Conservation (phyloP, 2,329 filamentous ascomycete species). For the Cercospora citrullina region DNA sequence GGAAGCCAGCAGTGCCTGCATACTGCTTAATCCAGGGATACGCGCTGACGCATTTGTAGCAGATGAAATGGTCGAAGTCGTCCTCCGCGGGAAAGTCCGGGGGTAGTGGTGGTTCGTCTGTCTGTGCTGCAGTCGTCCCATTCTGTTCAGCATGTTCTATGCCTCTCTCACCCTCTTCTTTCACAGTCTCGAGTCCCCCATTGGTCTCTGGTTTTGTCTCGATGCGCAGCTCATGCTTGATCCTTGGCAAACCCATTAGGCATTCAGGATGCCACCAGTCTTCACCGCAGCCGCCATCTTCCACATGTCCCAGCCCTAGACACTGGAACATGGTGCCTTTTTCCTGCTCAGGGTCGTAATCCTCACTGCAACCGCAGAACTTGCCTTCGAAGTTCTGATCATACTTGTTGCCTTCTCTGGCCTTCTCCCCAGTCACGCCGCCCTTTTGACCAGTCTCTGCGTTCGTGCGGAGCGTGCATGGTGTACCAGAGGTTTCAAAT, state of each 20-base stretch:
- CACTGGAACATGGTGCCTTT: constrained; percentile 99
- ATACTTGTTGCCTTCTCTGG: constrained; percentile 76
- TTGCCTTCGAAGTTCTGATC: constrained; percentile 93
- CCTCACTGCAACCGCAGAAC: constrained; percentile 86
- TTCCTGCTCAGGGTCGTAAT: constrained; percentile 85
- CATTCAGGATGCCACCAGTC: constrained; percentile 98
- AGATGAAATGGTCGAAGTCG: constrained; percentile 85
- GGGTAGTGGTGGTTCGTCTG: constrained; percentile 66
- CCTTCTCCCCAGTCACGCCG: constrained; percentile 71
- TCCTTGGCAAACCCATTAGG: constrained; percentile 74
- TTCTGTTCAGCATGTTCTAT: constrained; percentile 24
- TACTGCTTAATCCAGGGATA: constrained; percentile 92
- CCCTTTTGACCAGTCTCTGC: constrained; percentile 72
- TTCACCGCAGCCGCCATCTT: constrained; percentile 88
- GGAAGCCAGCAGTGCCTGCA: constrained; percentile 75
- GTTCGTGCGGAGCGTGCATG: constrained; percentile 75
- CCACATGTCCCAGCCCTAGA: constrained; percentile 74
- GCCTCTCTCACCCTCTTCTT: constrained; percentile 39
- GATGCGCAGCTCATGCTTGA: constrained; percentile 51
- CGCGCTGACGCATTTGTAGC: constrained; percentile 87
- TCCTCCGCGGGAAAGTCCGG: constrained; percentile 87
- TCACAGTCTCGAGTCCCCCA: constrained; percentile 31
- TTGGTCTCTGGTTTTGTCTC: constrained; percentile 29
- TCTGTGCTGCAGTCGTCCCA: constrained; percentile 54
- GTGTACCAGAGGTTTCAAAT: constrained; percentile 62